Evolutionary conservation across 2,329 filamentous ascomycete species (phyloP).

Genomic region (Fusarium falciforme): DNA sequence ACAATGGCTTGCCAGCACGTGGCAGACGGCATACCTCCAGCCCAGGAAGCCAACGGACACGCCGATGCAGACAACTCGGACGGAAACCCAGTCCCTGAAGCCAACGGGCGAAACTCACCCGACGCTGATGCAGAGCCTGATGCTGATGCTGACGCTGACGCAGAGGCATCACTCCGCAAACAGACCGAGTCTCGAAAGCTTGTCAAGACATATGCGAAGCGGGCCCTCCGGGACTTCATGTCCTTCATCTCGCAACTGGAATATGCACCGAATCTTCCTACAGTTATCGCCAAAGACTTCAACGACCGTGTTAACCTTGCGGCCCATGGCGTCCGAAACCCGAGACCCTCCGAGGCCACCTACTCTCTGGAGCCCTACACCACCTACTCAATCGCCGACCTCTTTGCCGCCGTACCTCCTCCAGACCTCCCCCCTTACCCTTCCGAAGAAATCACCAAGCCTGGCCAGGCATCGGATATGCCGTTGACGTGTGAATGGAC

Average conservation of each 20-base stretch:
- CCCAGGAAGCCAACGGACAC: constrained; percentile 7
- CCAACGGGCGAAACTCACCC: neutral
- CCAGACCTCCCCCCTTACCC: constrained; percentile 76
- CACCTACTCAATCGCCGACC: constrained; percentile 63
- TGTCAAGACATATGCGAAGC: constrained; percentile 80
- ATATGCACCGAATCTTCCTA: constrained; percentile 78
- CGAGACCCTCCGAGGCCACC: constrained; percentile 49
- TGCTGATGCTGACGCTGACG: neutral
- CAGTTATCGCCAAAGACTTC: constrained; percentile 68
- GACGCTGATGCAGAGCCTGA: constrained; percentile 5
- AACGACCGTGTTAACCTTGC: constrained; percentile 67
- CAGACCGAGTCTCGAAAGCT: constrained; percentile 63
- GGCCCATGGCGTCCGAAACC: constrained; percentile 59
- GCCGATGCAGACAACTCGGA: constrained; percentile 3
- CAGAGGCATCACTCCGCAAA: constrained; percentile 15
- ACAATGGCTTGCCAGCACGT: constrained; percentile 77
- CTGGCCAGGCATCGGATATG: constrained; percentile 46
- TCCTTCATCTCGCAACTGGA: constrained; percentile 79
- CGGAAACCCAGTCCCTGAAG: neutral
- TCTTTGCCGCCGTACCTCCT: constrained; percentile 78
- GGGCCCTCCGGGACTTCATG: constrained; percentile 79
- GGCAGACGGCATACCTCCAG: constrained; percentile 60
- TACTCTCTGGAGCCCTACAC: constrained; percentile 48
- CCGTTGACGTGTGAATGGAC: constrained; percentile 44
- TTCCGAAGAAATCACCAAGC: constrained; percentile 51